Conservation (phyloP, 805 yeast genomes). For the Lipomyces yamadae region DNA sequence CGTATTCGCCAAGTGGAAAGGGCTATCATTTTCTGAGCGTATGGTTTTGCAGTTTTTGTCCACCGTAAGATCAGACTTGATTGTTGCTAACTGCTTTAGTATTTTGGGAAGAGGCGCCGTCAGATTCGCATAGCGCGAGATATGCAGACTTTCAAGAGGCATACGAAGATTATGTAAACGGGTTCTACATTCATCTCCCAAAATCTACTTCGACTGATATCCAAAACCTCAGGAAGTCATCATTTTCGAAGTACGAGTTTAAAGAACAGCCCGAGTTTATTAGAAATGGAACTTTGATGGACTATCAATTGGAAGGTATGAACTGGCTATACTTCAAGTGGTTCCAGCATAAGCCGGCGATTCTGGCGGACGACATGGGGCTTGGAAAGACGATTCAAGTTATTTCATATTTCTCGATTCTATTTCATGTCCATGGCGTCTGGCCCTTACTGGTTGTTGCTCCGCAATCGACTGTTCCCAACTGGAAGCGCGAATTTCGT, state of each 20-base stretch:
- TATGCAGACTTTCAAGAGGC: slow-evolving; percentile 28
- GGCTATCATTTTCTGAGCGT: slow-evolving; percentile 25
- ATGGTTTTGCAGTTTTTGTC: not conserved
- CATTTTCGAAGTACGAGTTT: slow-evolving; percentile 26
- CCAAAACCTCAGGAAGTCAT: not conserved
- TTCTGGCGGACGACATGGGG: slow-evolving; percentile 72
- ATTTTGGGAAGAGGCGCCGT: slow-evolving; percentile 31
- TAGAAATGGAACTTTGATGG: slow-evolving; percentile 29
- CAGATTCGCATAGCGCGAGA: not conserved
- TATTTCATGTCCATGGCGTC: slow-evolving; percentile 72
- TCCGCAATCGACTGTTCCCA: slow-evolving; percentile 94
- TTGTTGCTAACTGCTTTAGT: slow-evolving; percentile 7
- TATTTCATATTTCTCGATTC: slow-evolving; percentile 85
- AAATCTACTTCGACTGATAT: slow-evolving; percentile 2
- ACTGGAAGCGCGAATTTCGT: slow-evolving; percentile 94
- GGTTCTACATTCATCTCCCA: slow-evolving; percentile 18
- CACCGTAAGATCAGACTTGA: not conserved
- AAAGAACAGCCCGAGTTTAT: slow-evolving; percentile 30
- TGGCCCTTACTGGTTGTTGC: slow-evolving; percentile 87
- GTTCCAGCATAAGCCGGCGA: slow-evolving; percentile 53
- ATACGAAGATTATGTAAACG: slow-evolving; percentile 22
- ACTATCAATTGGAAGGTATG: slow-evolving; percentile 36
- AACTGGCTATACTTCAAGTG: slow-evolving; percentile 38
- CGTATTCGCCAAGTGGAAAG: slow-evolving; percentile 33
- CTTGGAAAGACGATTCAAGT: slow-evolving; percentile 78